Conservation (phyloP, 1,284 basidiomycete species). For the Papiliotrema nemorosa region DNA sequence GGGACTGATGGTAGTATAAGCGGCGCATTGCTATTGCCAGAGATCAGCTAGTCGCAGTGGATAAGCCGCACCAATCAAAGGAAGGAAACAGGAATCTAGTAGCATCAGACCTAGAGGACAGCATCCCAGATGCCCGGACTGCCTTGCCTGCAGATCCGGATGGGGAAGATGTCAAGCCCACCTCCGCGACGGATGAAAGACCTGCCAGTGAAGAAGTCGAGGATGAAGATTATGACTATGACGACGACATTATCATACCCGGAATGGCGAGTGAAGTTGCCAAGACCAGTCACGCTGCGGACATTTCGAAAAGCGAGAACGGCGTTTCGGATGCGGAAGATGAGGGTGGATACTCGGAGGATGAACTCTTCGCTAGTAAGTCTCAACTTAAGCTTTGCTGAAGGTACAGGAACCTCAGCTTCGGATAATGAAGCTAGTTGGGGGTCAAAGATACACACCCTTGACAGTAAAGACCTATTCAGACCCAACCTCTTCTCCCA, state of each 20-base stretch:
- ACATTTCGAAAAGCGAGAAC: constrained; percentile 6
- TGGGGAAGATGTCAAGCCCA: background rate
- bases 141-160: background rate
- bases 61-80: too few species aligned
- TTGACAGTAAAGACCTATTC: background rate
- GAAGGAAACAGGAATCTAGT: too few species aligned
- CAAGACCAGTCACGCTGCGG: too few species aligned
- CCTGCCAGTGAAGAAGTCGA: constrained; percentile 13
- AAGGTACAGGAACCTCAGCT: background rate
- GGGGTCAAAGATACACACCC: background rate
- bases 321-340: constrained; percentile 3
- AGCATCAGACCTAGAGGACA: too few species aligned
- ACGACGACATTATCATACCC: constrained; percentile 12
- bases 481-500: background rate
- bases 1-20: background rate
- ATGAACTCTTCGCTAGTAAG: constrained; percentile 20
- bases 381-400: background rate
- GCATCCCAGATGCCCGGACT: too few species aligned
- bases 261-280: too few species aligned
- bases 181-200: background rate
- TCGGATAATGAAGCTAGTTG: background rate
- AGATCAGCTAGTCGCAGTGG: too few species aligned
- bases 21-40: background rate
- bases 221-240: constrained; percentile 22
- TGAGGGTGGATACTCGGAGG: constrained; percentile 23